These are phyloP conservation scores for Phyllosticta citribraziliensis DNA, from an alignment of 2,329 filamentous ascomycete species.

Conservation along the genomic window DNA sequence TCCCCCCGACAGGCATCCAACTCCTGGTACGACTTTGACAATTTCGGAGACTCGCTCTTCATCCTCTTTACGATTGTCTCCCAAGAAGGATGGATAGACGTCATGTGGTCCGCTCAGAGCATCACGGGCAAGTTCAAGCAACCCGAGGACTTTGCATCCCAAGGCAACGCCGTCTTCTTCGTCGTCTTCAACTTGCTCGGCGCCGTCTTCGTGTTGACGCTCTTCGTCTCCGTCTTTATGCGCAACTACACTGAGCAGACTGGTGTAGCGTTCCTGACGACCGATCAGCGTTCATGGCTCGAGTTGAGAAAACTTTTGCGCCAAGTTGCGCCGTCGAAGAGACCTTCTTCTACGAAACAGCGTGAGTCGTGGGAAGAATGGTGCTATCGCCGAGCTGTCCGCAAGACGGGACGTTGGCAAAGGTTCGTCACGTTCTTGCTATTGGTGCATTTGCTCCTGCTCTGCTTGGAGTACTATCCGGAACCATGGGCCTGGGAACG, in stretches of 20 bases:
- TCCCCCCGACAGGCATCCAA: slow-evolving; percentile 75
- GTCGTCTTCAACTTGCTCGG: slow-evolving; percentile 92
- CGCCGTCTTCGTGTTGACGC: slow-evolving; percentile 88
- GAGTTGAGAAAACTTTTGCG: slow-evolving; percentile 84
- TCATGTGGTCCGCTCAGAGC: slow-evolving; percentile 74
- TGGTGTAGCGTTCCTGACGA: slow-evolving; percentile 88
- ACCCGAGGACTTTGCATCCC: slow-evolving; percentile 56
- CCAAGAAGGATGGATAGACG: slow-evolving; percentile 94
- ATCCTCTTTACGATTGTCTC: slow-evolving; percentile 98
- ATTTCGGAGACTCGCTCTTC: slow-evolving; percentile 87
- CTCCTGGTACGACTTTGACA: slow-evolving; percentile 83
- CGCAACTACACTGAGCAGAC: slow-evolving; percentile 99
- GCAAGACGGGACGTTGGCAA: slow-evolving; percentile 92
- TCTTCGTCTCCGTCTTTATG: slow-evolving; percentile 99
- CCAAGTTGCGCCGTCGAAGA: slow-evolving; percentile 90
- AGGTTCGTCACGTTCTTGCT: slow-evolving; percentile 68
- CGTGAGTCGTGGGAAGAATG: slow-evolving; percentile 71
- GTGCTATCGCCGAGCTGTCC: slow-evolving; percentile 90
- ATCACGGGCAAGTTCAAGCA: slow-evolving; percentile 71
- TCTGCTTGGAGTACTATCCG: slow-evolving; percentile 77
- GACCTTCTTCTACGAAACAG: slow-evolving; percentile 68
- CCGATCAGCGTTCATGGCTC: slow-evolving; percentile 93
- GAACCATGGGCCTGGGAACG: slow-evolving; percentile 62
- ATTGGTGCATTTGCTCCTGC: slow-evolving; percentile 69
- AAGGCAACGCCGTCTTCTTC: slow-evolving; percentile 90